Evolutionary conservation across 2,329 filamentous ascomycete species (phyloP).

Genomic region (Leptographium lundbergii): DNA sequence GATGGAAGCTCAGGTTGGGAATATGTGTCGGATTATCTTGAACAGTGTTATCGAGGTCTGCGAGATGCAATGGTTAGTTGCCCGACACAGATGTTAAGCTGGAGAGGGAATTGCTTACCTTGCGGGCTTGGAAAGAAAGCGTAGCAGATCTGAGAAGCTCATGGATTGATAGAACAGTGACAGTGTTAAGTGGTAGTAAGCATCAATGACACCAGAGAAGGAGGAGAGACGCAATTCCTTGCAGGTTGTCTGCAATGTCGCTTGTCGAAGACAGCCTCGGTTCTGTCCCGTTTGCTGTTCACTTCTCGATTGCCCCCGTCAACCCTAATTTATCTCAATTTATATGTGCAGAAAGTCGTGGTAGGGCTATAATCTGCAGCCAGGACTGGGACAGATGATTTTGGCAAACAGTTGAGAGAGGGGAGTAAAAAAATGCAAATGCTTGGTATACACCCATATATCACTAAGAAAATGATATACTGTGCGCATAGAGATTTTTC

Average conservation of each 20-base stretch:
- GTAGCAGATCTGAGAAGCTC: slow-evolving; percentile 81
- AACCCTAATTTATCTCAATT: neutral
- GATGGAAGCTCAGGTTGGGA: neutral
- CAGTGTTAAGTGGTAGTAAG: neutral
- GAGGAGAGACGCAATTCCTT: neutral
- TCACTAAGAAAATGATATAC: neutral
- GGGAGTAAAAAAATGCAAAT: neutral
- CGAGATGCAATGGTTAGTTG: neutral
- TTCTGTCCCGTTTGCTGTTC: neutral
- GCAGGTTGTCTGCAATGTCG: neutral
- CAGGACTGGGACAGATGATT: neutral
- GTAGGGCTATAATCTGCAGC: neutral
- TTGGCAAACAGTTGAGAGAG: neutral
- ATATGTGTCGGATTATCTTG: neutral
- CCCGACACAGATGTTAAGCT: neutral
- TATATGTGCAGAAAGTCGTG: neutral
- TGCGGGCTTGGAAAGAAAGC: slow-evolving; percentile 87
- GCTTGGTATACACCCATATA: neutral
- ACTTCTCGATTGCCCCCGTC: neutral
- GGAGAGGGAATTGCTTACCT: slow-evolving; percentile 50
- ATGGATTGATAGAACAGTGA: slow-evolving; percentile 44
- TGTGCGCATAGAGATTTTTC: neutral
- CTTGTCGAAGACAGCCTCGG: neutral
- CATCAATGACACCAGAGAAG: neutral
- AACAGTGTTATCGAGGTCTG: slow-evolving; percentile 50